Evolutionary conservation across 169 alveolate species (phyloP).

Genomic region (Besnoitia besnoiti): DNA sequence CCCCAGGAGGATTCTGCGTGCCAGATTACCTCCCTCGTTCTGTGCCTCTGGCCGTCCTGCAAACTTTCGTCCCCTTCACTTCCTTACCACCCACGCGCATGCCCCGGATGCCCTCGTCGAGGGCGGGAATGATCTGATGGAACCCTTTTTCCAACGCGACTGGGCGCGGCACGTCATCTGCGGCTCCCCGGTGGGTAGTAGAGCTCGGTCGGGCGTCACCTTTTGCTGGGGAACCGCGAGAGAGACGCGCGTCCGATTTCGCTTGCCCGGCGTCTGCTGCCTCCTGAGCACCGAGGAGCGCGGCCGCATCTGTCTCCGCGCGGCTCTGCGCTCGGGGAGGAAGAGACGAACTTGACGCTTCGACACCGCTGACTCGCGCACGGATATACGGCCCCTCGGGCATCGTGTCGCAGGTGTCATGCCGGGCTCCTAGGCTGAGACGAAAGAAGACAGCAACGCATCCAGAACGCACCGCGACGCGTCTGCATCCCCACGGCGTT

Average conservation of each 20-base stretch:
- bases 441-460: background rate
- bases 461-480: too few species aligned
- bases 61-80: background rate
- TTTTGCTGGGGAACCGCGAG: too few species aligned
- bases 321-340: too few species aligned
- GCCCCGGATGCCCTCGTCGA: constrained; percentile 32
- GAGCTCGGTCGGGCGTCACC: too few species aligned
- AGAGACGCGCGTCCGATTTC: too few species aligned
- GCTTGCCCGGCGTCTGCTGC: too few species aligned
- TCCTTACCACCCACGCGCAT: constrained; percentile 40
- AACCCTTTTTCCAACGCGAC: background rate
- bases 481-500: too few species aligned
- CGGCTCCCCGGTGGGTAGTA: constrained; percentile 13
- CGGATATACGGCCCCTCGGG: background rate
- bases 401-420: background rate
- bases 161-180: background rate
- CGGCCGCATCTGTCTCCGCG: too few species aligned
- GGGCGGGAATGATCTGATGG: constrained; percentile 22
- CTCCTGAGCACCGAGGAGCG: too few species aligned
- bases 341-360: background rate
- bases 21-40: too few species aligned
- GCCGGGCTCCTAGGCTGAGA: background rate
- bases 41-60: background rate
- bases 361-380: background rate
- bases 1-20: too few species aligned